phyloP scores from a whole-genome alignment of 164 flowering plant genomes.

The Liquidambar formosana region DNA sequence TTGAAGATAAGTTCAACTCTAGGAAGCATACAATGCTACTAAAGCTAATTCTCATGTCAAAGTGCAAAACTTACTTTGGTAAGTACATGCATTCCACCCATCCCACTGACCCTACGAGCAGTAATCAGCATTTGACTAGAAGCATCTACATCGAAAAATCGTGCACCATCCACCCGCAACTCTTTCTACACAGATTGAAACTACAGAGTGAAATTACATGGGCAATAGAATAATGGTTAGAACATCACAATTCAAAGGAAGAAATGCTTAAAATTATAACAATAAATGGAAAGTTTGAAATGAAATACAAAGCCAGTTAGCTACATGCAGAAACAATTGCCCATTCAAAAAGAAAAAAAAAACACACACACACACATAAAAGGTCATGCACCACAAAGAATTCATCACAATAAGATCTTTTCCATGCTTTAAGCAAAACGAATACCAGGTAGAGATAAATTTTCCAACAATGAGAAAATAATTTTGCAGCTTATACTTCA shows the following conservation, averaged over 20 bases:
- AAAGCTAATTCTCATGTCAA: conserved; percentile 3
- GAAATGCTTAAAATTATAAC: not conserved
- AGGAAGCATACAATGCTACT: not conserved
- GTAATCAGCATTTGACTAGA: conserved; percentile 45
- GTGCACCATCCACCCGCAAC: conserved; percentile 67
- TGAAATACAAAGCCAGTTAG: not conserved
- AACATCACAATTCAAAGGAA: not conserved
- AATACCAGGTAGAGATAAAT: too few species aligned
- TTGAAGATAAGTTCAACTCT: not conserved
- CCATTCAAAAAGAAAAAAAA: too few species aligned
- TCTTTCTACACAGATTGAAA: conserved; percentile 46
- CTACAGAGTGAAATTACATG: not conserved
- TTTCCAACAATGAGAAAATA: too few species aligned
- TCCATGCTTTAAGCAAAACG: too few species aligned
- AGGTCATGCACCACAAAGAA: not conserved
- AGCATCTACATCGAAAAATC: conserved; percentile 70
- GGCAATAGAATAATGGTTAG: not conserved
- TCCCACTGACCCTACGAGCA: conserved; percentile 54
- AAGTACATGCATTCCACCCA: conserved; percentile 56
- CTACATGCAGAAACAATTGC: not conserved
- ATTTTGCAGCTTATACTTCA: too few species aligned
- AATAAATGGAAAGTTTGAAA: not conserved
- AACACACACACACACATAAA: too few species aligned
- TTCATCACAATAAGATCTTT: too few species aligned
- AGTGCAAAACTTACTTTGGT: conserved; percentile 54